Conservation (phyloP, 1,284 basidiomycete genomes). For the Tetrapyrgos nigripes region DNA sequence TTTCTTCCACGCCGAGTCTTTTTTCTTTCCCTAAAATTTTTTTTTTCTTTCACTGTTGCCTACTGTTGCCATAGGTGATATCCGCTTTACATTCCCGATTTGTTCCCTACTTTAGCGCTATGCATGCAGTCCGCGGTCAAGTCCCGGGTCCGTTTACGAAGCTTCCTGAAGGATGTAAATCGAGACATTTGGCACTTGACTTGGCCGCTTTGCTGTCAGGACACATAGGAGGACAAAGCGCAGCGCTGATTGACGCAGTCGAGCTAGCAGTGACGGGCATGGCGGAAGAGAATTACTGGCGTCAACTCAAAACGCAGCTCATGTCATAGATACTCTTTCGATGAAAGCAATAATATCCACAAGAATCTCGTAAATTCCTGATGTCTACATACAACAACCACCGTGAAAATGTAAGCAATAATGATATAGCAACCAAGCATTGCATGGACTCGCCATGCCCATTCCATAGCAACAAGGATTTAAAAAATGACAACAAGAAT, state of each 20-base stretch:
- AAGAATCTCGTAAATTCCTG: neutral
- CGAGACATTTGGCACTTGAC: constrained; percentile 50
- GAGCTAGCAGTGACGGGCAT: constrained; percentile 11
- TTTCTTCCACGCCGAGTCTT: neutral
- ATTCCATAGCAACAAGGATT: neutral
- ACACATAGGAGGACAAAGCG: constrained; percentile 17
- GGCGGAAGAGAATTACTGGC: constrained; percentile 14
- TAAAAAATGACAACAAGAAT: neutral
- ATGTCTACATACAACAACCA: neutral
- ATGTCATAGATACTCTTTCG: no score
- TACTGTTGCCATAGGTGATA: no score
- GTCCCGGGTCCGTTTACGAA: constrained; percentile 79
- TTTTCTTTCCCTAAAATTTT: constrained; percentile 16
- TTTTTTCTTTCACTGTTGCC: no score
- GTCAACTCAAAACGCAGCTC: constrained; percentile 1
- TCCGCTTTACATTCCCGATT: constrained; percentile 61
- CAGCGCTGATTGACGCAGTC: constrained; percentile 7
- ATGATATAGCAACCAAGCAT: neutral
- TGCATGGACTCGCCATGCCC: neutral
- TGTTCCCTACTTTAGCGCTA: constrained; percentile 78
- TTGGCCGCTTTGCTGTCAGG: constrained; percentile 41
- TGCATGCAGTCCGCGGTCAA: constrained; percentile 71
- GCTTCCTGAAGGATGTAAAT: constrained; percentile 40
- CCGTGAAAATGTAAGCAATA: neutral
- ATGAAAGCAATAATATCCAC: no score